phyloP scores from a whole-genome alignment of 768 basidiomycete genomes.

The Suillus brevipes region DNA sequence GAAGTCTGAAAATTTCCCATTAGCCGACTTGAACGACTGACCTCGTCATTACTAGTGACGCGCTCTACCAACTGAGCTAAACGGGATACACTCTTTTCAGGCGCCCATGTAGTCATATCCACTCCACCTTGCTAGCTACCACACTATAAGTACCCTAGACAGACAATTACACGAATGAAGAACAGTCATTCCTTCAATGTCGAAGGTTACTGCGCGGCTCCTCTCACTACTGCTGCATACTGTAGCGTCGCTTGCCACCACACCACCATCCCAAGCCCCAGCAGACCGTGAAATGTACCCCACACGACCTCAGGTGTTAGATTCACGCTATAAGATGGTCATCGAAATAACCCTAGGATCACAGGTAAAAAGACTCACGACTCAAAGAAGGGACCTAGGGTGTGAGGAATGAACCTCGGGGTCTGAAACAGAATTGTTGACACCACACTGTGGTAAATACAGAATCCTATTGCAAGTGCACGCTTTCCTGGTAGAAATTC shows the following conservation, averaged over 20 bases:
- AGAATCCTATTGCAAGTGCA: slow-evolving; percentile 73
- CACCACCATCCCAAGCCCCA: slow-evolving; percentile 68
- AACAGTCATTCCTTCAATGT: neutral
- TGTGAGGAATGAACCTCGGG: slow-evolving; percentile 76
- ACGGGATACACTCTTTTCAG: slow-evolving; percentile 20
- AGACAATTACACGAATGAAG: neutral
- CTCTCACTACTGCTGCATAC: slow-evolving; percentile 43
- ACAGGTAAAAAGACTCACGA: slow-evolving; percentile 42
- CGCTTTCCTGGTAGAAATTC: slow-evolving; percentile 87
- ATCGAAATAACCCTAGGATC: neutral
- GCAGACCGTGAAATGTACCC: slow-evolving; percentile 70
- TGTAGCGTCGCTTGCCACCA: slow-evolving; percentile 84
- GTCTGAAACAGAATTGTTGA: slow-evolving; percentile 76
- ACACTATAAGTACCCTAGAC: neutral
- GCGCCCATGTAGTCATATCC: neutral
- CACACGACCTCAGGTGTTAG: slow-evolving; percentile 73
- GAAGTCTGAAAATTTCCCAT: slow-evolving; percentile 27
- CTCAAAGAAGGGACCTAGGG: slow-evolving; percentile 63
- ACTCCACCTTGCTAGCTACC: neutral
- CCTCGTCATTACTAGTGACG: slow-evolving; percentile 50
- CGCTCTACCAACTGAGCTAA: slow-evolving; percentile 53
- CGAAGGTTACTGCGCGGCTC: neutral
- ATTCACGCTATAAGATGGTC: slow-evolving; percentile 42
- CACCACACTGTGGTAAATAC: slow-evolving; percentile 70
- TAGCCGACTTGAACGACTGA: slow-evolving; percentile 45